Conservation (phyloP, 345 rosid genomes). For the Linum tenue region DNA sequence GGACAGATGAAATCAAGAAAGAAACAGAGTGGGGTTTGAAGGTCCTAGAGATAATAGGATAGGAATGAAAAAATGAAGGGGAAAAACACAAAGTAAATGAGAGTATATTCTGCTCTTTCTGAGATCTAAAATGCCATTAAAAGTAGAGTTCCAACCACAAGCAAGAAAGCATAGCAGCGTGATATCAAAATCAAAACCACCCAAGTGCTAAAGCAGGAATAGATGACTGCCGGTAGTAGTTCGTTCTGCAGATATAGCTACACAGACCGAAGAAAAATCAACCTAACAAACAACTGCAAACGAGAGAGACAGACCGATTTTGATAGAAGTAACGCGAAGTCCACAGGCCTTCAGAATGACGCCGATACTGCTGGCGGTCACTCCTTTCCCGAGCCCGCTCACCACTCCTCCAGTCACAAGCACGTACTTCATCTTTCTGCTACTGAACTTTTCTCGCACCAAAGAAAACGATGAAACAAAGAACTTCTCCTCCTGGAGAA, state of each 20-base stretch:
- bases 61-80: neutral
- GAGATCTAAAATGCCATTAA: neutral
- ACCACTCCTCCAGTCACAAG: slow-evolving; percentile 55
- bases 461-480: no score
- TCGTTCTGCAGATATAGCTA: no score
- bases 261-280: no score
- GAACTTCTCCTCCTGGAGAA: neutral
- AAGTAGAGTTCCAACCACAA: neutral
- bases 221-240: neutral
- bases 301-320: slow-evolving; percentile 42
- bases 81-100: neutral
- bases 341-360: slow-evolving; percentile 65
- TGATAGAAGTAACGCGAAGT: slow-evolving; percentile 72
- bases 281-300: neutral
- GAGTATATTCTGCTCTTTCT: neutral
- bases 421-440: slow-evolving; percentile 44
- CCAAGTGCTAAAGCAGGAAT: neutral
- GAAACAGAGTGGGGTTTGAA: neutral
- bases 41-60: neutral
- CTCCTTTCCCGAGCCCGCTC: slow-evolving; percentile 60
- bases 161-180: no score
- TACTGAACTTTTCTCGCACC: neutral
- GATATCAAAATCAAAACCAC: neutral
- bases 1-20: neutral
- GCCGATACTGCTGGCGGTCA: slow-evolving; percentile 55